A percentile compares a stretch with the other conserved stretches of the same genome.
These are phyloP conservation scores for Xylariales sp. DNA, from an alignment of 2,329 filamentous ascomycete species.

Conservation along the genomic window DNA sequence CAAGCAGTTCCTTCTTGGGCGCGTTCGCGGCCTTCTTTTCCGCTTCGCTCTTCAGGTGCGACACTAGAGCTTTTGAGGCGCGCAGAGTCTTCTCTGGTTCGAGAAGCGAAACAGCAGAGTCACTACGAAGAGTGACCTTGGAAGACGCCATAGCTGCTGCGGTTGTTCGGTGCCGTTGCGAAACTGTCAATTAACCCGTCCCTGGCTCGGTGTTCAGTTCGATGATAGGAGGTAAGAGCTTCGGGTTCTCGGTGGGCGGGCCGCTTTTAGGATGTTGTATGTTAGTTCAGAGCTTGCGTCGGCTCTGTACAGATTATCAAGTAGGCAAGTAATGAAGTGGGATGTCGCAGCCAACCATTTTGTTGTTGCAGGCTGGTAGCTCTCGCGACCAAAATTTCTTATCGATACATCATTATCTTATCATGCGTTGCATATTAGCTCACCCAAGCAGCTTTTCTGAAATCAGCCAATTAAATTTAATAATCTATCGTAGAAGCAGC, in stretches of 20 bases:
- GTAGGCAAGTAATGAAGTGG: constrained; percentile 20
- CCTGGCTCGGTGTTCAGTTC: neutral
- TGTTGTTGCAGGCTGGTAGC: constrained; percentile 17
- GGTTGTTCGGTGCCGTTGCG: constrained; percentile 1
- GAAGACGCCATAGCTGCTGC: constrained; percentile 49
- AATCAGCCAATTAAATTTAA: constrained; percentile 10
- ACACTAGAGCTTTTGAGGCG: constrained; percentile 71
- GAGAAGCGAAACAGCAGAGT: constrained; percentile 49
- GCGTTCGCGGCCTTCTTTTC: constrained; percentile 59
- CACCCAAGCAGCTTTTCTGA: neutral
- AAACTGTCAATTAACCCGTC: neutral
- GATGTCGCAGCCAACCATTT: constrained; percentile 24
- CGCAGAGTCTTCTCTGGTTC: constrained; percentile 63
- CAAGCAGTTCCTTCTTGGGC: constrained; percentile 68
- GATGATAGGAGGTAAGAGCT: neutral
- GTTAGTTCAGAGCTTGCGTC: constrained; percentile 7
- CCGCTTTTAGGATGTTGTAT: neutral
- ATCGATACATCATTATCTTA: constrained; percentile 33
- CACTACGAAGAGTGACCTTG: constrained; percentile 49
- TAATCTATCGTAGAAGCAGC: neutral
- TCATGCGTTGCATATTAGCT: neutral
- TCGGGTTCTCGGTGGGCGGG: neutral
- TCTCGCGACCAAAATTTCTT: constrained; percentile 37
- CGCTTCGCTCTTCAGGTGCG: constrained; percentile 69
- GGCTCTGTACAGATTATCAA: neutral